Percentiles rank a stretch among this genome's conserved stretches.
Evolutionary conservation across 352 stramenopile genomes (phyloP).

Genomic region (Globisporangium rhizosaccharum): DNA sequence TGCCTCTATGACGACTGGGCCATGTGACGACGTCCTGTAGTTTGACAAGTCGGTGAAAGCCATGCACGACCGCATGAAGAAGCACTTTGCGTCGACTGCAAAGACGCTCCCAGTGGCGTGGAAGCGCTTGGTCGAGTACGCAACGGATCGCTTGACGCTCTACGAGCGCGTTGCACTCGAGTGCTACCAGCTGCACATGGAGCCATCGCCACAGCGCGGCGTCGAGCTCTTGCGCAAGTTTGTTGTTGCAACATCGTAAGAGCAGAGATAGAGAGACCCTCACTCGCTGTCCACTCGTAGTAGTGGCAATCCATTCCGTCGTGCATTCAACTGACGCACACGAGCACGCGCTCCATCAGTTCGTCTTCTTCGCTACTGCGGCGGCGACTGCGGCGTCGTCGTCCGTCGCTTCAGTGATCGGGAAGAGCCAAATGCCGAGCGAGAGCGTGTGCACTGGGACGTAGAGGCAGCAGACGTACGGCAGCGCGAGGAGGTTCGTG

Average conservation of each 20-base stretch:
- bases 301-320: background rate
- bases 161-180: conserved; percentile 51
- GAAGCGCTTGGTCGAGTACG: conserved; percentile 48
- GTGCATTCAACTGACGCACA: background rate
- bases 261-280: too few relatives aligned
- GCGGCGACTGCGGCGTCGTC: background rate
- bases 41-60: conserved; percentile 63
- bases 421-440: conserved; percentile 39
- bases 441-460: conserved; percentile 62
- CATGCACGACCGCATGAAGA: conserved; percentile 75
- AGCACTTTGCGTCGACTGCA: conserved; percentile 47
- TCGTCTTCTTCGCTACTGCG: conserved; percentile 23
- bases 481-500: conserved; percentile 53
- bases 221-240: conserved; percentile 48
- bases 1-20: conserved; percentile 5
- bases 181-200: conserved; percentile 58
- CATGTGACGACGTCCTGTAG: conserved; percentile 9
- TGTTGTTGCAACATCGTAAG: conserved; percentile 3
- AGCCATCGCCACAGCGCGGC: conserved; percentile 34
- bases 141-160: conserved; percentile 20
- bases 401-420: conserved; percentile 1
- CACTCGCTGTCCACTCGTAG: background rate
- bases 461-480: conserved; percentile 70
- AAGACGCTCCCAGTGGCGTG: conserved; percentile 53
- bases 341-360: background rate